These are phyloP conservation scores for Pseudonitzschia multiseries DNA, from an alignment of 108 stramenopile genomes.

Conservation along the genomic window DNA sequence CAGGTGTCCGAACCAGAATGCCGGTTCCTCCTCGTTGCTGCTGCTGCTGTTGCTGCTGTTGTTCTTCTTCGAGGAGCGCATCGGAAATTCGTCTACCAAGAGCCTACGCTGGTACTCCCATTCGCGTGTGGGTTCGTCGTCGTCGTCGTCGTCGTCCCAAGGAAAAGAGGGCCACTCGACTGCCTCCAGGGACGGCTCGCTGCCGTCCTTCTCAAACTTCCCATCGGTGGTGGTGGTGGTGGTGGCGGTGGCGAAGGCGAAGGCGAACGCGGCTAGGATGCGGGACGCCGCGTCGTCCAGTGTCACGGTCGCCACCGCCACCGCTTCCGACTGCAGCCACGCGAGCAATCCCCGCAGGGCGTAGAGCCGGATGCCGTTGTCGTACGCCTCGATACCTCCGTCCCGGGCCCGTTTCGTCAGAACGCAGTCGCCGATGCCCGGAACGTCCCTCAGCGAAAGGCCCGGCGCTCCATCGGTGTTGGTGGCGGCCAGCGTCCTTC, in stretches of 20 bases:
- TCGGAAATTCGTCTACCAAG: conserved; percentile 57
- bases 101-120: conserved; percentile 64
- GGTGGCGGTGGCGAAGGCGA: background rate
- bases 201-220: no score
- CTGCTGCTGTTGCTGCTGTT: no score
- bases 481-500: background rate
- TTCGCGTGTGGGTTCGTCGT: background rate
- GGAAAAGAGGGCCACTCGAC: conserved; percentile 63
- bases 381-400: conserved; percentile 75
- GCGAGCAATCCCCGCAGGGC: conserved; percentile 68
- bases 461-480: conserved; percentile 6
- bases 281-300: no score
- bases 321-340: conserved; percentile 2
- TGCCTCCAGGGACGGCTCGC: background rate
- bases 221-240: no score
- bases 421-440: conserved; percentile 3
- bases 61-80: no score
- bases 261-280: background rate
- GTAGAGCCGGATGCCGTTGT: conserved; percentile 69
- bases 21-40: background rate
- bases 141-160: conserved; percentile 49
- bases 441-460: background rate
- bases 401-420: conserved; percentile 58
- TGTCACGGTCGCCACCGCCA: no score
- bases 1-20: background rate